These are phyloP conservation scores for Beta macrorhiza DNA, from an alignment of 179 eudicot genomes.

Conservation along the genomic window DNA sequence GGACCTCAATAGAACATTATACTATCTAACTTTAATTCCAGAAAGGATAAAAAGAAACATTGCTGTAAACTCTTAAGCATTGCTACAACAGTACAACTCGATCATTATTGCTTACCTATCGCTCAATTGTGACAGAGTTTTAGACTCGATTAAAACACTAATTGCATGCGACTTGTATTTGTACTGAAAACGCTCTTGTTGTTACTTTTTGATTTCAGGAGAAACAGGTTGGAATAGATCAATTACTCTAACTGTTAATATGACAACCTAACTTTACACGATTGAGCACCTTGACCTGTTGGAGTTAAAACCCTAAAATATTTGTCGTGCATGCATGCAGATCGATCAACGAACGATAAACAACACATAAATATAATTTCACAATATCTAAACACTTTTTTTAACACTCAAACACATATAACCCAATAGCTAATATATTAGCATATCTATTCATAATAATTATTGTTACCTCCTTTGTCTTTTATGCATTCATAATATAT, in stretches of 20 bases:
- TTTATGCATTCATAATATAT: neutral
- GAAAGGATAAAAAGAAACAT: no score
- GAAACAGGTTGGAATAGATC: neutral
- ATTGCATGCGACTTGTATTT: no score
- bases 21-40: no score
- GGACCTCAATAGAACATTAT: no score
- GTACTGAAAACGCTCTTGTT: neutral
- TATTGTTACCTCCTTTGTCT: neutral
- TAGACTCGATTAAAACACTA: neutral
- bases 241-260: neutral
- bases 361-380: neutral
- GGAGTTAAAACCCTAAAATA: neutral
- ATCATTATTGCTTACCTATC: no score
- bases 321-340: slow-evolving; percentile 6
- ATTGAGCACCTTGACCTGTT: neutral
- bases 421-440: slow-evolving; percentile 6
- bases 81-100: no score
- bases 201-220: neutral
- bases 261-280: slow-evolving; percentile 13
- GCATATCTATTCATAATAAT: neutral
- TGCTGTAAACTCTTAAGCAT: no score
- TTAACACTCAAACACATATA: neutral
- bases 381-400: neutral
- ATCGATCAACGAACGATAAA: neutral
- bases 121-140: neutral